Conservation (phyloP, 805 yeast genomes). For the Pichia exigua region DNA sequence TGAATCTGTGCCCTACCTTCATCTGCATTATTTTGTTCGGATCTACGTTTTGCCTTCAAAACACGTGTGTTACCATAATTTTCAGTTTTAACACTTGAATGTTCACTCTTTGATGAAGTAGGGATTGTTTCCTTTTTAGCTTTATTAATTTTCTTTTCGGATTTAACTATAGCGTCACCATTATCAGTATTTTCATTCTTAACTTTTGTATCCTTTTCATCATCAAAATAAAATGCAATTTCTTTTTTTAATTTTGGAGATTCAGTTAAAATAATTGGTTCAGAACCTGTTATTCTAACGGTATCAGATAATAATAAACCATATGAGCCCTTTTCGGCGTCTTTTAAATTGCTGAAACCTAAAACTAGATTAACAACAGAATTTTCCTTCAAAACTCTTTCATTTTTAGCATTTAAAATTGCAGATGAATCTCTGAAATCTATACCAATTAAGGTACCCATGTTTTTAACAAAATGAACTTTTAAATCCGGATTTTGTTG, state of each 20-base stretch:
- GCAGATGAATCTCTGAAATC: conserved; percentile 79
- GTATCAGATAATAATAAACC: conserved; percentile 78
- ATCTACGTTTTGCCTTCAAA: conserved; percentile 69
- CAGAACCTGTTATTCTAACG: conserved; percentile 54
- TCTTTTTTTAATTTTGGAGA: conserved; percentile 67
- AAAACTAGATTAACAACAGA: conserved; percentile 68
- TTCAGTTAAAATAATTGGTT: conserved; percentile 61
- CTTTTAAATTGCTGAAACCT: conserved; percentile 62
- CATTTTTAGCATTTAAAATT: conserved; percentile 65
- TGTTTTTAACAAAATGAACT: conserved; percentile 59
- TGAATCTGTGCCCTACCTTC: conserved; percentile 76
- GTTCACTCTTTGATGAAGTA: background rate
- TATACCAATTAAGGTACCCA: conserved; percentile 85
- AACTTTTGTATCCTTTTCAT: conserved; percentile 26
- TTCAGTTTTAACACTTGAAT: conserved; percentile 9
- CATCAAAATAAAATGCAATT: conserved; percentile 76
- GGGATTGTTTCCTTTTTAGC: conserved; percentile 2
- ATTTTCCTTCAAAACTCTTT: conserved; percentile 58
- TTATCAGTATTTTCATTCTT: conserved; percentile 20
- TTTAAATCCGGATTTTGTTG: conserved; percentile 60
- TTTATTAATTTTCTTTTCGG: conserved; percentile 1
- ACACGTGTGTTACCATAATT: conserved; percentile 47
- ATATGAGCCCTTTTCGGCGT: conserved; percentile 50
- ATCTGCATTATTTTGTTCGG: conserved; percentile 63
- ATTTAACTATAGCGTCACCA: conserved; percentile 20